phyloP scores from a whole-genome alignment of 108 stramenopile species.

The Schizochytrium sp. region DNA sequence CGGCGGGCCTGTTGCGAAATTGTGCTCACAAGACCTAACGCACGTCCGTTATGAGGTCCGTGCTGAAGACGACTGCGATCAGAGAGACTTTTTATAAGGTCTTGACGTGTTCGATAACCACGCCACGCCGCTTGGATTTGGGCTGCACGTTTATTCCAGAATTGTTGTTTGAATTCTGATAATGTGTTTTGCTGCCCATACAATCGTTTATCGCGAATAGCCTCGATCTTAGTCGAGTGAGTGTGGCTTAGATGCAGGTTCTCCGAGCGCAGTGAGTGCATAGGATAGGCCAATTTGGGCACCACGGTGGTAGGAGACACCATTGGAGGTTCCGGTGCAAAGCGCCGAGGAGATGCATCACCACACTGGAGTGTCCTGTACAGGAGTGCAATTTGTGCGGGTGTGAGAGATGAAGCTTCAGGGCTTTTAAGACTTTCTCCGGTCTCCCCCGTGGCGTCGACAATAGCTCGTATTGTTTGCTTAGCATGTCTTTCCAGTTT shows the following conservation, averaged over 20 bases:
- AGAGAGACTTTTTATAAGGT: neutral
- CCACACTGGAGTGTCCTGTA: conserved; percentile 30
- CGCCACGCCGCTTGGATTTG: conserved; percentile 1
- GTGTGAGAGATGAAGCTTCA: neutral
- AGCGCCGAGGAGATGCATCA: neutral
- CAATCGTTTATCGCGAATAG: neutral
- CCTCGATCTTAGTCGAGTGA: neutral
- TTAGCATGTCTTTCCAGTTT: neutral
- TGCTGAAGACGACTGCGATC: neutral
- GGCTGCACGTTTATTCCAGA: conserved; percentile 35
- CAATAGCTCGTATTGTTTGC: neutral
- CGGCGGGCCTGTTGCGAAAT: neutral
- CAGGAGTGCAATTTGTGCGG: neutral
- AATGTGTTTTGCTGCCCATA: neutral
- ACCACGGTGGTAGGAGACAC: neutral
- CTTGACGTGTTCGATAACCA: neutral
- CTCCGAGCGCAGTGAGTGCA: neutral
- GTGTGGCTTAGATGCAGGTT: neutral
- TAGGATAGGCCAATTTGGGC: neutral
- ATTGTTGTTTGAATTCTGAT: neutral
- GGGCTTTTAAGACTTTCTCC: neutral
- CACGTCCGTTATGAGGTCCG: neutral
- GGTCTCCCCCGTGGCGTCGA: conserved; percentile 9
- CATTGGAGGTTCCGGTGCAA: too few relatives aligned
- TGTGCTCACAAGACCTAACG: conserved; percentile 9